Conservation (phyloP, 345 rosid species). For the Salix dunnii region DNA sequence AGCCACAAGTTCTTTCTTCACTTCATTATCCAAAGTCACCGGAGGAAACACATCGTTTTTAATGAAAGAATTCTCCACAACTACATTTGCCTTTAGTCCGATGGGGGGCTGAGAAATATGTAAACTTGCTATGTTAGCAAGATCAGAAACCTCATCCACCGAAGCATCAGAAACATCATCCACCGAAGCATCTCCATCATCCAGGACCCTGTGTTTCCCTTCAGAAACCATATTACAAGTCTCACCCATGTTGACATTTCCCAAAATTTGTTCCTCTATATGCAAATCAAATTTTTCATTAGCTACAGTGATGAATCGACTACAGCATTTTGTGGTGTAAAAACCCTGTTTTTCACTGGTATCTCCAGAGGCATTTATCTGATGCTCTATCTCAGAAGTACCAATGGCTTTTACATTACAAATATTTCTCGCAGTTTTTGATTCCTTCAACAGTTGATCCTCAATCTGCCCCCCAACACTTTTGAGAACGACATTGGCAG, state of each 20-base stretch:
- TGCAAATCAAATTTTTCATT: constrained; percentile 10
- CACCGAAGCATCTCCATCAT: constrained; percentile 6
- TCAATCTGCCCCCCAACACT: constrained; percentile 19
- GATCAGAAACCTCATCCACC: constrained; percentile 6
- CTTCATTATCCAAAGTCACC: constrained; percentile 22
- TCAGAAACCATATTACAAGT: constrained; percentile 21
- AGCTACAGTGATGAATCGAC: neutral
- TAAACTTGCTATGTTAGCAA: constrained; percentile 7
- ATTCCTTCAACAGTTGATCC: constrained; percentile 21
- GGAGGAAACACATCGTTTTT: constrained; percentile 23
- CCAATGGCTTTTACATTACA: constrained; percentile 1
- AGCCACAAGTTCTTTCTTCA: constrained; percentile 25
- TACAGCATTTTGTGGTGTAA: constrained; percentile 8
- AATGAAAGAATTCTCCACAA: constrained; percentile 18
- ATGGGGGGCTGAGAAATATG: constrained; percentile 7
- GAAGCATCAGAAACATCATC: constrained; percentile 12
- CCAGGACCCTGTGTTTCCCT: constrained; percentile 2
- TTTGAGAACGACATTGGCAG: constrained; percentile 22
- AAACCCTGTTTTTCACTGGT: constrained; percentile 21
- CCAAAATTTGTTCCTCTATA: neutral
- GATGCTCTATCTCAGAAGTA: constrained; percentile 23
- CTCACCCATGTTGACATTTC: neutral
- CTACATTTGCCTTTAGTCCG: constrained; percentile 13
- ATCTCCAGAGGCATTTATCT: constrained; percentile 17
- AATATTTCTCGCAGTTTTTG: neutral